phyloP scores from a whole-genome alignment of 495 filamentous ascomycete species.

The Schizothecium vesticola region DNA sequence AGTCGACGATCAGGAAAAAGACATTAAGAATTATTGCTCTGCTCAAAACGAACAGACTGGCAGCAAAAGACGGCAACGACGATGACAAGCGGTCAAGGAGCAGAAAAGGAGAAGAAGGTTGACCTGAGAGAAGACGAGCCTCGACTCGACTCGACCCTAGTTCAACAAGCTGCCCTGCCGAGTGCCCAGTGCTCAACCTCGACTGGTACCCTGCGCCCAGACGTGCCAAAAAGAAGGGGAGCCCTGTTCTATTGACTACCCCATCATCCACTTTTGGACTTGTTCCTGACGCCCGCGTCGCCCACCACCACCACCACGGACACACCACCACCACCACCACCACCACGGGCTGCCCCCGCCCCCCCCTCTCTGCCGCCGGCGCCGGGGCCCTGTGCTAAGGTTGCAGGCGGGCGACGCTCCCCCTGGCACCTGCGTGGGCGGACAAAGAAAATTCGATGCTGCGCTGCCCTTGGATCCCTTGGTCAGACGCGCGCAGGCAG shows the following conservation, averaged over 20 bases:
- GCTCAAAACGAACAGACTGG: background rate
- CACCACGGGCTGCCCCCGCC: background rate
- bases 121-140: background rate
- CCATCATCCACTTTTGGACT: background rate
- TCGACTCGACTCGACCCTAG: no score
- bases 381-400: background rate
- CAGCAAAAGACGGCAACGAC: background rate
- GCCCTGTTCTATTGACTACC: background rate
- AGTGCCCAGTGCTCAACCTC: background rate
- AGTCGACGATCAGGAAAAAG: background rate
- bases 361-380: background rate
- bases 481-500: background rate
- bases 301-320: background rate
- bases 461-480: background rate
- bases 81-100: background rate
- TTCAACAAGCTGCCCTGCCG: background rate
- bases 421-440: background rate
- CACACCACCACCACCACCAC: background rate
- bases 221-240: background rate
- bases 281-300: background rate
- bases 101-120: background rate
- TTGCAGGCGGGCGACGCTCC: background rate
- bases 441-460: background rate
- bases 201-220: background rate
- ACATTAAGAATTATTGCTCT: background rate